Base-by-base conservation (phyloP, 2,329 filamentous ascomycete species). In the Fusarium brevicatenulatum region DNA sequence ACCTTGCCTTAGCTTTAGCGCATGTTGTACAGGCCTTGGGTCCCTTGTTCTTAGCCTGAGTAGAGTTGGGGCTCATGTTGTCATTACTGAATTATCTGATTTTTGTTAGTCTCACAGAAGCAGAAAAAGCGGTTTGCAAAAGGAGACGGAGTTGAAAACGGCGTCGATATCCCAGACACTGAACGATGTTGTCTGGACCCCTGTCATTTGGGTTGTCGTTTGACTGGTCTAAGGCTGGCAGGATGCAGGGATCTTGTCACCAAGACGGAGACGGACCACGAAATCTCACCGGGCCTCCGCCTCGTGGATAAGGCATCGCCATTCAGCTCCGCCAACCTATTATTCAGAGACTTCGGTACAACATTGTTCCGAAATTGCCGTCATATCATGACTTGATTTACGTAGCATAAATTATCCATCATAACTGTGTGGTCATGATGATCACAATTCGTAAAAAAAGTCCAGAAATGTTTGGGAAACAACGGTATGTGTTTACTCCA, bases 1-100 rank as follows among this genome's bases (percentile, higher is more conserved):
- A 88, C 73, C 86, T 81, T 36, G 85, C 83, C 75, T 88, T 88
- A n/a, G 86, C 86, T 72, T 84, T 86, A 66, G 86, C 86, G 73
- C 86, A 88, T 4, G 85, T 86, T 4, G 81, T 81, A 73, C 86
- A 88, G 47, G 86, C 86, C 71, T 85, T 84, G 7, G 86, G 85
- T 18, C 86, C 86, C 68, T 83, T 85, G 72, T 78, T 80, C 50
- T 76, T 76, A 19, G 73, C 61, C 63, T 81, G 74, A 57, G 63
- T 56, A 40, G 47, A 37, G 34, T 53, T 62, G 49, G 66, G 63
- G 54, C 63, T 76, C 76, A 78, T 78, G 47, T 62, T 72, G 70
- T 63, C 68, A 75, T 68, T 56, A 39, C 40, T 65, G 68, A 58
- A 47, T 52, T 70, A 63, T 66, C 47, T 54, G 39, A 43, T 53